Conservation (phyloP, 2,329 filamentous ascomycete genomes). For the Chrysosporium keratinophilum region DNA sequence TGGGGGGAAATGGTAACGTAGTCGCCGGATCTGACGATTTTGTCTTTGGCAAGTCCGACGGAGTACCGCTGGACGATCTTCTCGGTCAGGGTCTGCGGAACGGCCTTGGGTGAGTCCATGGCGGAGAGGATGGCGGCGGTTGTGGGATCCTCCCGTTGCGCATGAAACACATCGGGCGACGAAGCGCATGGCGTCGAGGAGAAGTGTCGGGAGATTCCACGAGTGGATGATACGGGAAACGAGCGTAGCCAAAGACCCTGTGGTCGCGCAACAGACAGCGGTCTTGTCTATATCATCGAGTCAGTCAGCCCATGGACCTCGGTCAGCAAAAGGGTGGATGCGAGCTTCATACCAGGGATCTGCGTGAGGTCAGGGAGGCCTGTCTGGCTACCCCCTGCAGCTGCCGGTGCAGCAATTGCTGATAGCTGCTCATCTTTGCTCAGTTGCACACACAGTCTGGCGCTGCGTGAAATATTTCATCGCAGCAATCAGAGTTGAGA, state of each 20-base stretch:
- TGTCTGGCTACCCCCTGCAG: constrained; percentile 7
- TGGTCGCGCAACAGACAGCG: not conserved
- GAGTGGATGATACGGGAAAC: not conserved
- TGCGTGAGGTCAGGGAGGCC: constrained; percentile 2
- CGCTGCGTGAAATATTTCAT: not conserved
- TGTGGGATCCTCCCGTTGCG: constrained; percentile 16
- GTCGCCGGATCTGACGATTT: constrained; percentile 67
- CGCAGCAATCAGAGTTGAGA: constrained; percentile 5
- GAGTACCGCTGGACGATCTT: constrained; percentile 83
- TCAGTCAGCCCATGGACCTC: not conserved
- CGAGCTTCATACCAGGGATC: not conserved
- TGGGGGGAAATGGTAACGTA: constrained; percentile 67
- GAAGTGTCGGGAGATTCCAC: constrained; percentile 7
- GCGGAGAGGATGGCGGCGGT: constrained; percentile 16
- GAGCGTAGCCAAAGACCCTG: constrained; percentile 6
- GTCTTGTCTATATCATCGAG: constrained; percentile 1
- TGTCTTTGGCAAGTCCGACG: constrained; percentile 62
- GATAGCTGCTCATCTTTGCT: constrained; percentile 7
- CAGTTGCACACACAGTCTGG: constrained; percentile 5
- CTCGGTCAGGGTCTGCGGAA: constrained; percentile 74
- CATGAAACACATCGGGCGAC: constrained; percentile 15
- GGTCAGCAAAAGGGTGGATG: not conserved
- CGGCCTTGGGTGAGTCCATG: constrained; percentile 19
- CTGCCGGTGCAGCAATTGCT: constrained; percentile 10
- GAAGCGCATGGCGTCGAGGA: constrained; percentile 11